A percentile compares a stretch with the other conserved stretches of the same genome.
Evolutionary conservation across 192 early-diverging fungal genomes (phyloP).

Genomic region (Coemansia sp.): DNA sequence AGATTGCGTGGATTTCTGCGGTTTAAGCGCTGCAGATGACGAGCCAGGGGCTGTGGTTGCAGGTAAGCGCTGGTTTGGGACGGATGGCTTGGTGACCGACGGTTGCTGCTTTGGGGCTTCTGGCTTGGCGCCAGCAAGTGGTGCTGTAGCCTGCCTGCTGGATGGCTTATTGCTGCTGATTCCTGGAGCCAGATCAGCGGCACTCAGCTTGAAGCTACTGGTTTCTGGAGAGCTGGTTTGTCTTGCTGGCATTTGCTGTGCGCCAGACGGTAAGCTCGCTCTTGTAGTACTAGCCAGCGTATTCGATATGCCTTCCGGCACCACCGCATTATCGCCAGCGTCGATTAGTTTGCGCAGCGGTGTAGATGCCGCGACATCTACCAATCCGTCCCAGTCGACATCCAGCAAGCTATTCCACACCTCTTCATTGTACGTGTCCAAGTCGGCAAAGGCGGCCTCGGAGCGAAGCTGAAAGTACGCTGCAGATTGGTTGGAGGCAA

Average conservation of each 20-base stretch:
- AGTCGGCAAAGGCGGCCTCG: constrained; percentile 14
- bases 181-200: constrained; percentile 19
- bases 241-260: no score
- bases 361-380: constrained; percentile 1
- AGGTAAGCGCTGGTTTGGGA: no score
- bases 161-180: background rate
- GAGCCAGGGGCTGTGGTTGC: background rate
- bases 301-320: constrained; percentile 2
- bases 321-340: constrained; percentile 1
- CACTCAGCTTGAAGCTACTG: background rate
- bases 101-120: background rate
- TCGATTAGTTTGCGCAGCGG: constrained; percentile 19
- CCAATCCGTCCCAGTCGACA: constrained; percentile 17
- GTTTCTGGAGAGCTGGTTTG: no score
- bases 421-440: constrained; percentile 10
- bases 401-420: constrained; percentile 20
- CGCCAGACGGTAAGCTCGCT: no score
- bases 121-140: background rate
- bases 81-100: no score
- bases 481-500: constrained; percentile 14
- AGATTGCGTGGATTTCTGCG: constrained; percentile 1
- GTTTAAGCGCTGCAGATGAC: background rate
- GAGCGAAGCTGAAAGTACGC: constrained; percentile 38
- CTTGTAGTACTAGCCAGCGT: background rate
- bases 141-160: background rate